Base-by-base conservation (phyloP, 306 rosid genomes). In the Spatholobus suberectus region DNA sequence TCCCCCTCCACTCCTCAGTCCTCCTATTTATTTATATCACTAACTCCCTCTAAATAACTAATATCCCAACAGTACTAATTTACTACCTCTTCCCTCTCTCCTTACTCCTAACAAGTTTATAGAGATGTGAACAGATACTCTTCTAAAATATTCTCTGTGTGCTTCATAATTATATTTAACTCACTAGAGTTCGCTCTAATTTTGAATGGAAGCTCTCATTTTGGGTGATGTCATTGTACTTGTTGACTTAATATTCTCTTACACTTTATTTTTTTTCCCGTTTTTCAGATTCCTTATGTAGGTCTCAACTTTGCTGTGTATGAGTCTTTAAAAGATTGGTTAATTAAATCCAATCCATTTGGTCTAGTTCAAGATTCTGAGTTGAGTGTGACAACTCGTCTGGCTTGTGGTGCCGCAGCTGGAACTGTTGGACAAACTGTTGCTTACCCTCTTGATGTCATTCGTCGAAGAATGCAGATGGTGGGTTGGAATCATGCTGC, bases 391-490 rank as follows among this genome's bases (percentile, higher is more conserved):
- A 85, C 87, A 10, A 94, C 98, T 18, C 86, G 94, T 54, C 81
- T 94, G 83, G 98, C 98, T 70, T 94, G 97, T 62, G 98, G 98
- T 73, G 98, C 98, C 62, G 93, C 92, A 73, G 97, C 98, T 82
- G 98, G 98, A 77, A 92, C 97, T 41, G 82, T 92, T 0, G 98
- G 98, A 75, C 98, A 94, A 90, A 94, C 98, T 47, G 86, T 92
- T 81, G 98, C 97, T 9, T 94, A 94, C 85, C 98, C 98, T 47
- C 96, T 94, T 83, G 98, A 94, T 86, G 98, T 94, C 65, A 94
- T 94, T 81, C 97, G 98, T 73, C 89, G 98, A 77, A 90, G 98
- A 87, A 94, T 94, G 98, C 98, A 94, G 90, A 94, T 94, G 98
- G 97, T 91, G 77, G 98, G 98, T n/a, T 94, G 98, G 98, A 90